A percentile compares a stretch with the other conserved stretches of the same genome.
These are phyloP conservation scores for Chalciporus sp. DNA, from an alignment of 1,284 basidiomycete species.

Conservation along the genomic window DNA sequence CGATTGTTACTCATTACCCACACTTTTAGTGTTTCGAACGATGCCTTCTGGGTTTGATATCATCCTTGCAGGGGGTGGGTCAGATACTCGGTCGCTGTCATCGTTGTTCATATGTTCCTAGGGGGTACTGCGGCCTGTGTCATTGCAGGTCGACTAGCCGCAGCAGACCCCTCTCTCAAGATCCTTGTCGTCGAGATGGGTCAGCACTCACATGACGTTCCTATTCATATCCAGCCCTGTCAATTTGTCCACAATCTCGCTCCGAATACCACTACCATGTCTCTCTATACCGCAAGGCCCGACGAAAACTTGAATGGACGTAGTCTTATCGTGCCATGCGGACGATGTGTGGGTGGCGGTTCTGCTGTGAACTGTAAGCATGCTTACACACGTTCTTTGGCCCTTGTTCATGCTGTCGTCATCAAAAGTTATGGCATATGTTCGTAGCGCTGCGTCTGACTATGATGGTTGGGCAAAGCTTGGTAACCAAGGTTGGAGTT, in stretches of 20 bases:
- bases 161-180: slow-evolving; percentile 41
- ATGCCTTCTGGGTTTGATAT: not conserved
- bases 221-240: slow-evolving; percentile 50
- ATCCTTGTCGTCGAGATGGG: slow-evolving; percentile 52
- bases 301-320: slow-evolving; percentile 49
- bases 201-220: slow-evolving; percentile 43
- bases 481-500: slow-evolving; percentile 58
- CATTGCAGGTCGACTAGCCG: slow-evolving; percentile 42
- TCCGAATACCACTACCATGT: slow-evolving; percentile 43
- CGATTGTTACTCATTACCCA: no score
- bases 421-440: slow-evolving; percentile 53
- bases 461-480: slow-evolving; percentile 58
- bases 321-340: slow-evolving; percentile 41
- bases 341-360: slow-evolving; percentile 57
- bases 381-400: not conserved
- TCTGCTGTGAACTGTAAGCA: slow-evolving; percentile 59
- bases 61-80: not conserved
- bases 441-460: slow-evolving; percentile 55
- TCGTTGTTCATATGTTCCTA: slow-evolving; percentile 8
- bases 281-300: slow-evolving; percentile 43
- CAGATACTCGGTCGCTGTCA: not conserved
- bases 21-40: not conserved
- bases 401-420: not conserved
- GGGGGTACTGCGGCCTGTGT: slow-evolving; percentile 45
- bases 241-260: slow-evolving; percentile 45